These are phyloP conservation scores for Termitomyces heimii DNA, from an alignment of 768 basidiomycete genomes.

Conservation along the genomic window DNA sequence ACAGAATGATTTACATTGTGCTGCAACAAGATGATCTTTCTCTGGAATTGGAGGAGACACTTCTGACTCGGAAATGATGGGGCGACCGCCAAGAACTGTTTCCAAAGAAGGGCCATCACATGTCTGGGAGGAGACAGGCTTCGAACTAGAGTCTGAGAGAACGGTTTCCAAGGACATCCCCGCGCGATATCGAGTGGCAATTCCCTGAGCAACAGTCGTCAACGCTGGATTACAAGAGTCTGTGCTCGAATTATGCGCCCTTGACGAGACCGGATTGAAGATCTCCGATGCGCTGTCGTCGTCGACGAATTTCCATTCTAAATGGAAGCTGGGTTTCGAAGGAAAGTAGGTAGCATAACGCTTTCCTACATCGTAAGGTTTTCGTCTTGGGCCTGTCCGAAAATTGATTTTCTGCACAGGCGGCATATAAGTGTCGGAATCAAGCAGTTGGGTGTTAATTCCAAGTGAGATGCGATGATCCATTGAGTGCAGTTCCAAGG, in stretches of 20 bases:
- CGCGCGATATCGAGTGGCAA: constrained; percentile 30
- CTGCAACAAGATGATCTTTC: constrained; percentile 19
- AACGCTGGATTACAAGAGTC: constrained; percentile 17
- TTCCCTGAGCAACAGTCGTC: constrained; percentile 34
- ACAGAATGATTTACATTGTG: constrained; percentile 27
- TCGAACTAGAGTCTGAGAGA: not conserved
- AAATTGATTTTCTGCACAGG: not conserved
- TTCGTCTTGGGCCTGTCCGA: constrained; percentile 1
- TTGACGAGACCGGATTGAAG: constrained; percentile 20
- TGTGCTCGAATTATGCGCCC: constrained; percentile 18
- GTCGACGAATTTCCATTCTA: constrained; percentile 17
- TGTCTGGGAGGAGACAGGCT: not conserved
- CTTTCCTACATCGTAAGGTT: constrained; percentile 17
- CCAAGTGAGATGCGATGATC: constrained; percentile 12
- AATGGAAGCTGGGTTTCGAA: constrained; percentile 17
- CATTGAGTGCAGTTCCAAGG: constrained; percentile 5
- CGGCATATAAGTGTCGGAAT: not conserved
- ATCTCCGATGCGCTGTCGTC: constrained; percentile 32
- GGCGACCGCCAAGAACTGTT: not conserved
- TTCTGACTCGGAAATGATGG: constrained; percentile 4
- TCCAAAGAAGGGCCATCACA: not conserved
- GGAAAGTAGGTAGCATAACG: constrained; percentile 31
- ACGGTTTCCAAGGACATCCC: constrained; percentile 21
- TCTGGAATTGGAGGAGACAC: constrained; percentile 12
- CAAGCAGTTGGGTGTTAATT: constrained; percentile 7